phyloP scores from a whole-genome alignment of 2,329 filamentous ascomycete genomes.

The Colletotrichum lindemuthianum region DNA sequence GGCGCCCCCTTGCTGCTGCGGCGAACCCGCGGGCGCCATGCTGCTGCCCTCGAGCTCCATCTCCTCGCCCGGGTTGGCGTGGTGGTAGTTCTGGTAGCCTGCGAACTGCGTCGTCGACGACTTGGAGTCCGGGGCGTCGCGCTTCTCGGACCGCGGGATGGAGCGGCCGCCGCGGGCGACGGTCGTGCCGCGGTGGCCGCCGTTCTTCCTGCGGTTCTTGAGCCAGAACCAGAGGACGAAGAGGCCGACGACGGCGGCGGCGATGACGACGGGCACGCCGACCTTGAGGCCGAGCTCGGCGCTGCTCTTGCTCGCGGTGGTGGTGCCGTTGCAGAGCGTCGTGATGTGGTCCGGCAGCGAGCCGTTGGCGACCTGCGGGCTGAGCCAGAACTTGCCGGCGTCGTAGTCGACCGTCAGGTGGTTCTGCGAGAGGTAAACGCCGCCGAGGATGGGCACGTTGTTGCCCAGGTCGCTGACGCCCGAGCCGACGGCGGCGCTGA shows the following conservation, averaged over 20 bases:
- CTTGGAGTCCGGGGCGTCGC: slow-evolving; percentile 28
- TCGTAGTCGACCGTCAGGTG: slow-evolving; percentile 35
- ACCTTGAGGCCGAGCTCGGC: slow-evolving; percentile 16
- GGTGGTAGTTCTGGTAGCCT: slow-evolving; percentile 7
- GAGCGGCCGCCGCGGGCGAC: slow-evolving; percentile 2
- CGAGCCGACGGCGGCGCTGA: slow-evolving; percentile 27
- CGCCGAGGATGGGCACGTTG: slow-evolving; percentile 35
- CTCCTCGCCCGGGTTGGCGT: slow-evolving; percentile 11
- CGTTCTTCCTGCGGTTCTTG: slow-evolving; percentile 15
- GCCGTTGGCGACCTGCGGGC: slow-evolving; percentile 31
- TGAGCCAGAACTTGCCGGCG: slow-evolving; percentile 35
- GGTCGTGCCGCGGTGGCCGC: background rate
- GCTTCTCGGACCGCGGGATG: slow-evolving; percentile 31
- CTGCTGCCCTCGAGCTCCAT: slow-evolving; percentile 28
- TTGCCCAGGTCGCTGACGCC: slow-evolving; percentile 33
- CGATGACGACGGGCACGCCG: slow-evolving; percentile 24
- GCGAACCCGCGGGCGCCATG: no score
- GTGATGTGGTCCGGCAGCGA: slow-evolving; percentile 26
- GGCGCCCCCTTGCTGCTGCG: background rate
- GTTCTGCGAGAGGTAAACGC: slow-evolving; percentile 37
- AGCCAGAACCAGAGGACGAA: slow-evolving; percentile 25
- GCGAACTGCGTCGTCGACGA: slow-evolving; percentile 27
- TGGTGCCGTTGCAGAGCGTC: slow-evolving; percentile 26
- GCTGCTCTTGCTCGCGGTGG: background rate
- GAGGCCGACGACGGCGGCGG: slow-evolving; percentile 7